These are phyloP conservation scores for Hortaea sp. DNA, from an alignment of 2,329 filamentous ascomycete genomes.

Conservation along the genomic window DNA sequence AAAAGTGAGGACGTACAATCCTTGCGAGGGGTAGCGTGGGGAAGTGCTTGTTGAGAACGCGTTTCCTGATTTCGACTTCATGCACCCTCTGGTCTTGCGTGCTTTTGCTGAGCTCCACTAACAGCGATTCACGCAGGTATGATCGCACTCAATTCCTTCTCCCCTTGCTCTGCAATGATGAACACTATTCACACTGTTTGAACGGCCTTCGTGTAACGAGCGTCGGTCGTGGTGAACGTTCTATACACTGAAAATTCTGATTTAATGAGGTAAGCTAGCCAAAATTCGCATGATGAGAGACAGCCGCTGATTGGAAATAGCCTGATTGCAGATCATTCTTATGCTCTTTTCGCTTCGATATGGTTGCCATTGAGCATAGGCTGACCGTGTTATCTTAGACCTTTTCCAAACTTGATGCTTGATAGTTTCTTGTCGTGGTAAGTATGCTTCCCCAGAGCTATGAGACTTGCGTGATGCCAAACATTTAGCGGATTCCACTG, in stretches of 20 bases:
- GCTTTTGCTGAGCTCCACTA: neutral
- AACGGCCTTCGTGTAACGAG: constrained; percentile 42
- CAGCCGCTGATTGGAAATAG: constrained; percentile 1
- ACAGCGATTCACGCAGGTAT: neutral
- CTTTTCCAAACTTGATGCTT: too few relatives aligned
- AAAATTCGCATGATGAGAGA: neutral
- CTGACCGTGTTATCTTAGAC: too few relatives aligned
- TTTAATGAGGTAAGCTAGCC: constrained; percentile 52
- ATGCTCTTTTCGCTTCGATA: too few relatives aligned
- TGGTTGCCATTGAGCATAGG: too few relatives aligned
- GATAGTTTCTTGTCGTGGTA: neutral
- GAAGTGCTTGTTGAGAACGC: constrained; percentile 59
- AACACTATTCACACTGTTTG: constrained; percentile 65
- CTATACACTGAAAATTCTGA: constrained; percentile 57
- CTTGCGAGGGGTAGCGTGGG: constrained; percentile 44
- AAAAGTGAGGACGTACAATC: constrained; percentile 54
- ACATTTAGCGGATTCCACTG: constrained; percentile 5
- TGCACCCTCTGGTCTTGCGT: neutral
- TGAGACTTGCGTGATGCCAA: constrained; percentile 5
- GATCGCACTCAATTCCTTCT: neutral
- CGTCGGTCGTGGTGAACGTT: constrained; percentile 44
- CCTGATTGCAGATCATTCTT: constrained; percentile 1
- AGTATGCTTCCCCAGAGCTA: neutral
- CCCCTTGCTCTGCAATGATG: constrained; percentile 43
- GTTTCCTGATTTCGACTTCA: constrained; percentile 45